Evolutionary conservation across 371 early-diverging fungal species (phyloP), one percentile per base, ranked within the genome.

Genomic region (Rhizopus arrhizus): DNA sequence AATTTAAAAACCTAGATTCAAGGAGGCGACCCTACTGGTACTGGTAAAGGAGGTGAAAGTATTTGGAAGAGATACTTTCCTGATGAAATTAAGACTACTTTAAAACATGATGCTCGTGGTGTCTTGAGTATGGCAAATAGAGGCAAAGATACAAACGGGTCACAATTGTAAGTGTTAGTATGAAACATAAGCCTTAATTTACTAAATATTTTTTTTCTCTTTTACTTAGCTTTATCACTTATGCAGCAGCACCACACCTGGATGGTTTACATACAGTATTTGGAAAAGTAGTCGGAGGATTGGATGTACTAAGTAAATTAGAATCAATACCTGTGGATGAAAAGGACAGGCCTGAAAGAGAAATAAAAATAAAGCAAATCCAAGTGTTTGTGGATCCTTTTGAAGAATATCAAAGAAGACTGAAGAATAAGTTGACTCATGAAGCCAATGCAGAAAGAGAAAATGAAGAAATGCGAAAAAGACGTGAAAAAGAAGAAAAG

Each of bases 11-110:
- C 1, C 6, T 69, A 85, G 85, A 81, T 95, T 16, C 96, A 97
- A 82, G 96, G 96, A 28, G 98, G 97, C 29, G 97, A 97, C 74
- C 91, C 96, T 50, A 90, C 93, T 7, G 95, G 98, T 2, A 91
- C 90, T 3, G 96, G 97, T 12, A 78, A 80, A 16, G 99, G 97
- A 7, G 95, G 95, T 5, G 84, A 91, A 61, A 89, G 91, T 2
- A 81, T 84, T 45, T 95, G 92, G 89, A 90, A 90, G 36, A 69
- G 82, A 29, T 80, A 82, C 46, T 98, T 97, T 64, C 72, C 73
- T 29, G 93, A 94, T 70, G 93, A 97, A 70, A 87, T 93, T 69
- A 88, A 86, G 64, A 59, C 75, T 1, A 87, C 80, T 38, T 65
- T 93, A 32, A 82, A 81, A 5, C 99, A 98, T 68, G 77, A 86